phyloP scores from a whole-genome alignment of 1,284 basidiomycete species.

The Ustilago shanxiensis region DNA sequence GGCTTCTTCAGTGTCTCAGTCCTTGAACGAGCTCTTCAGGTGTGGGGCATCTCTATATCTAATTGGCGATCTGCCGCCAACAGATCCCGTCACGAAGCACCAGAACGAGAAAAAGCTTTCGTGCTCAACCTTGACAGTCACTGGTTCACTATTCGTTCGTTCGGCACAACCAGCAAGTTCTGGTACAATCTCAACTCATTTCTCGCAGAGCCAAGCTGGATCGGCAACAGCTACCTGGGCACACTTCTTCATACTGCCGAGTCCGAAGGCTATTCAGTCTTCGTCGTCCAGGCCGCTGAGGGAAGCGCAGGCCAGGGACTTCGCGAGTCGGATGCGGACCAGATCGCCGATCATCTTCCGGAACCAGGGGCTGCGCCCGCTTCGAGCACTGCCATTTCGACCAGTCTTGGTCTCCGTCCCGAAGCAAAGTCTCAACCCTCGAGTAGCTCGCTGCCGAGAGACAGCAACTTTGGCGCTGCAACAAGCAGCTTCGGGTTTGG shows the following conservation, averaged over 20 bases:
- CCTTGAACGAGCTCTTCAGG: constrained; percentile 61
- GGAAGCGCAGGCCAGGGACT: constrained; percentile 35
- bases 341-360: constrained; percentile 58
- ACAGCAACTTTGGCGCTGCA: not conserved
- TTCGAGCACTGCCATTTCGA: not conserved
- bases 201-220: constrained; percentile 57
- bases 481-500: constrained; percentile 17
- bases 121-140: constrained; percentile 66
- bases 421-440: constrained; percentile 6
- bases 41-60: constrained; percentile 49
- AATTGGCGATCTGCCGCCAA: constrained; percentile 52
- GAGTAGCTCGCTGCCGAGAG: constrained; percentile 2
- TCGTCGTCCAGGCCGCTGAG: constrained; percentile 54
- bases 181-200: constrained; percentile 69
- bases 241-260: constrained; percentile 64
- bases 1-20: constrained; percentile 66
- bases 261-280: constrained; percentile 65
- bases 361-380: constrained; percentile 27
- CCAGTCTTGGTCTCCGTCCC: constrained; percentile 35
- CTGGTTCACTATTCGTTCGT: constrained; percentile 67
- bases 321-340: constrained; percentile 52
- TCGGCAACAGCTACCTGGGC: constrained; percentile 63
- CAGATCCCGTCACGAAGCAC: constrained; percentile 40
- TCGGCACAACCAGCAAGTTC: constrained; percentile 50
- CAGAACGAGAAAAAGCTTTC: constrained; percentile 65